Percentiles rank a stretch among this genome's conserved stretches.
Evolutionary conservation across 148 eudicot species (phyloP).

Genomic region (Spergularia marina): DNA sequence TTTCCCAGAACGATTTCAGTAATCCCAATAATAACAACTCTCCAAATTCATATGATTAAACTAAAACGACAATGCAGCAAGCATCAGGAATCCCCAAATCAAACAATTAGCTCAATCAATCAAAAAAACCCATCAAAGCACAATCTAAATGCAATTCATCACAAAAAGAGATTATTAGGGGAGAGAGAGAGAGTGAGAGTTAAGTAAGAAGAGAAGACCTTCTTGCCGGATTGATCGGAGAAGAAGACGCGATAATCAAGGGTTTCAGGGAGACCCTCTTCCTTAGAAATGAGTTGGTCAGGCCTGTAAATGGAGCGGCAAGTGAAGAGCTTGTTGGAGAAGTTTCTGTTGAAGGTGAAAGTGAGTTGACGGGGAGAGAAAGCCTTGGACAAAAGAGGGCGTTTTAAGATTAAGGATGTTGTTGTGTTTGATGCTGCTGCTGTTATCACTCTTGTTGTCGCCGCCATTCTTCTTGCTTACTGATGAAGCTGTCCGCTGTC

Average conservation of each 20-base stretch:
- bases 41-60: background rate
- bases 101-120: background rate
- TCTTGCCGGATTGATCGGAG: constrained; percentile 64
- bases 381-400: constrained; percentile 23
- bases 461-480: constrained; percentile 25
- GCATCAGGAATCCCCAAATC: background rate
- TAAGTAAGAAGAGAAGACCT: constrained; percentile 32
- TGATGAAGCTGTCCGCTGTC: too few relatives aligned
- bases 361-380: constrained; percentile 29
- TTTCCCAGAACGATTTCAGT: background rate
- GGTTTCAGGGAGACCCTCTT: constrained; percentile 70
- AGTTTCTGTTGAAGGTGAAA: constrained; percentile 34
- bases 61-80: background rate
- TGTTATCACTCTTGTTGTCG: constrained; percentile 51
- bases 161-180: background rate
- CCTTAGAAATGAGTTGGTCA: constrained; percentile 38
- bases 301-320: constrained; percentile 62
- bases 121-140: background rate
- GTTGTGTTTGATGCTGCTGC: constrained; percentile 42
- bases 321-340: constrained; percentile 47
- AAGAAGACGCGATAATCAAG: constrained; percentile 82
- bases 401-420: constrained; percentile 44
- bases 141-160: background rate
- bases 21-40: background rate
- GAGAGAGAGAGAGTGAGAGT: too few relatives aligned